These are phyloP conservation scores for Phytopythium sindhum DNA, from an alignment of 352 stramenopile genomes.

Conservation along the genomic window DNA sequence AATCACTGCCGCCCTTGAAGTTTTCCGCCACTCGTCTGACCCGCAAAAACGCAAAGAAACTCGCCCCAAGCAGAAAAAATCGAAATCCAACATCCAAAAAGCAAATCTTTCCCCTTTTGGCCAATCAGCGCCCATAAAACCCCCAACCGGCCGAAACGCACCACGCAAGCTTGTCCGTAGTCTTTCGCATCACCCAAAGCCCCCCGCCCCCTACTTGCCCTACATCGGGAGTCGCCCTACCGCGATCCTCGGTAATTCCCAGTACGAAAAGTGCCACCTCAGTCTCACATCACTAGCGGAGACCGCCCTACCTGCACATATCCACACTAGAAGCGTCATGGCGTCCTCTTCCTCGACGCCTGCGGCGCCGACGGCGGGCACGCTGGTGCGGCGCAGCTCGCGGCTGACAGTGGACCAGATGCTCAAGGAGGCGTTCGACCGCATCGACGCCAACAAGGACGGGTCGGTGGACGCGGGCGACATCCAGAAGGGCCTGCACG, in stretches of 20 bases:
- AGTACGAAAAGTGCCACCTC: not conserved
- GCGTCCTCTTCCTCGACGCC: not conserved
- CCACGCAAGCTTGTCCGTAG: no score
- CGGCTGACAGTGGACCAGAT: conserved; percentile 75
- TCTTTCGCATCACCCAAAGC: not conserved
- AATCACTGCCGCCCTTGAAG: not conserved
- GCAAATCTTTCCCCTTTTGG: conserved; percentile 2
- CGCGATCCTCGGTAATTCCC: not conserved
- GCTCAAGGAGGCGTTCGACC: conserved; percentile 69
- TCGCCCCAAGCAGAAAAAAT: conserved; percentile 2
- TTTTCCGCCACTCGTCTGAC: not conserved
- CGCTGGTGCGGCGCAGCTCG: conserved; percentile 73
- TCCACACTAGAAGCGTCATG: no score
- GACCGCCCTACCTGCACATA: no score
- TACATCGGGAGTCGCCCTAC: not conserved
- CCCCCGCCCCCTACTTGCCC: not conserved
- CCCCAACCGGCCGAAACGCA: no score
- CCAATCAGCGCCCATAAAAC: not conserved
- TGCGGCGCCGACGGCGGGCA: conserved; percentile 1
- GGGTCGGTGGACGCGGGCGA: conserved; percentile 68
- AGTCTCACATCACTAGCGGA: not conserved
- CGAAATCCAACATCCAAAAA: not conserved
- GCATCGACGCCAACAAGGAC: conserved; percentile 66
- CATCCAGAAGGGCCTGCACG: conserved; percentile 66
- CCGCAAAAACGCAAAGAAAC: conserved; percentile 5